Evolutionary conservation across 306 rosid genomes (phyloP).

Genomic region (Cucurbita argyrosperma): DNA sequence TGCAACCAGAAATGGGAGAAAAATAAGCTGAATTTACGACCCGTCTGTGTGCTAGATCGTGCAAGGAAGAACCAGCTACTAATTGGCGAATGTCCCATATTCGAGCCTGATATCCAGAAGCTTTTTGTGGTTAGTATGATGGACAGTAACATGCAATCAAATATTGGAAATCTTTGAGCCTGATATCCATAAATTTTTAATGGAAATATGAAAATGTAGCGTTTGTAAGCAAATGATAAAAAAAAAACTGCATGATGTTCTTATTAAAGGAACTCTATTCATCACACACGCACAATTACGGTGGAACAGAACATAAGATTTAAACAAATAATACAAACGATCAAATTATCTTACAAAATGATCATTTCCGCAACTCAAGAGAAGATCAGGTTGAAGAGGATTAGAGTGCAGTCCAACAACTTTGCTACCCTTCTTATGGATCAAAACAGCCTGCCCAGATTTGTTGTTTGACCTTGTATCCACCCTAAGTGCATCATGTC

Average conservation of each 20-base stretch:
- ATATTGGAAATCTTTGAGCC: background rate
- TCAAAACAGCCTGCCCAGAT: slow-evolving; percentile 53
- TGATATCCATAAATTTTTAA: background rate
- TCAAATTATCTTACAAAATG: slow-evolving; percentile 52
- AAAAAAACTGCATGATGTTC: background rate
- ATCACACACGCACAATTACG: background rate
- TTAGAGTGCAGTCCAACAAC: slow-evolving; percentile 88
- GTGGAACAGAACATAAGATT: background rate
- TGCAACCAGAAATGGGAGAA: slow-evolving; percentile 64
- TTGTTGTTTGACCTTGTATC: slow-evolving; percentile 57
- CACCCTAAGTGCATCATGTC: slow-evolving; percentile 30
- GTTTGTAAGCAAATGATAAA: background rate
- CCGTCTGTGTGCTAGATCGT: slow-evolving; percentile 50
- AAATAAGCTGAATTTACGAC: slow-evolving; percentile 92
- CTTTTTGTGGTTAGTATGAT: background rate
- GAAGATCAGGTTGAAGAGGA: slow-evolving; percentile 84
- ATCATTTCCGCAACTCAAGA: slow-evolving; percentile 87
- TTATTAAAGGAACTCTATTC: background rate
- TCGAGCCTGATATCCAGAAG: slow-evolving; percentile 53
- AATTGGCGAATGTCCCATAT: slow-evolving; percentile 79
- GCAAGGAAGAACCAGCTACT: slow-evolving; percentile 48
- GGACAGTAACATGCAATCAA: background rate
- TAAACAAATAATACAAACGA: background rate
- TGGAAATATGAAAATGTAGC: background rate
- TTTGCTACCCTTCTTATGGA: slow-evolving; percentile 79